Conservation (phyloP, 495 filamentous ascomycete genomes). For the Xanthoparmelia taractica region DNA sequence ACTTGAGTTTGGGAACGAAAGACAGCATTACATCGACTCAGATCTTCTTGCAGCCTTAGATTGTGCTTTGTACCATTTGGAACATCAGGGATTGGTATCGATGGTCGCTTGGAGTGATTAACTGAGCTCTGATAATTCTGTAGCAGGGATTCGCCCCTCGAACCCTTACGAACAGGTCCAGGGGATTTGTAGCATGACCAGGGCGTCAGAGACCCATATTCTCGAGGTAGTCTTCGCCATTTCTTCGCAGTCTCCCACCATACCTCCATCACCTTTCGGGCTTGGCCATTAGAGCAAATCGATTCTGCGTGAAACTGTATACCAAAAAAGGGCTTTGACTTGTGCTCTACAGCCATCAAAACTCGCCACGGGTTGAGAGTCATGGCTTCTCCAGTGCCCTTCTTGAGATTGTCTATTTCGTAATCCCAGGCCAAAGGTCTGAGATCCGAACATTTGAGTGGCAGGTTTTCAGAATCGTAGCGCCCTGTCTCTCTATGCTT, state of each 20-base stretch:
- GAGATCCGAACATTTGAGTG: slow-evolving; percentile 32
- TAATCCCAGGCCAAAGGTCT: slow-evolving; percentile 59
- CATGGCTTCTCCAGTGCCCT: not conserved
- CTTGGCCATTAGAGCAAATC: slow-evolving; percentile 70
- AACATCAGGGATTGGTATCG: not conserved
- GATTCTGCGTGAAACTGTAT: slow-evolving; percentile 95
- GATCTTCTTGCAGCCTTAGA: not conserved
- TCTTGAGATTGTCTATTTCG: slow-evolving; percentile 12
- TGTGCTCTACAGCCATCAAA: slow-evolving; percentile 70
- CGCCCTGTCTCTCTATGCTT: not conserved
- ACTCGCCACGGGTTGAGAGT: slow-evolving; percentile 33
- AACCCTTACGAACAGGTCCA: not conserved
- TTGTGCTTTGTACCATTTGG: not conserved
- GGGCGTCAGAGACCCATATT: too few relatives aligned
- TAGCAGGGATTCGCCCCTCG: not conserved
- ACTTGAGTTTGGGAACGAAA: slow-evolving; percentile 21
- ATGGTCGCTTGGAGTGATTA: not conserved
- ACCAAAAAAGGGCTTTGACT: slow-evolving; percentile 71
- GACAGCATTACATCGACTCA: not conserved
- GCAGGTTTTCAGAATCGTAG: not conserved
- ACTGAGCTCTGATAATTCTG: not conserved
- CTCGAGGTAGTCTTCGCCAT: slow-evolving; percentile 27
- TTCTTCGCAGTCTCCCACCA: slow-evolving; percentile 60
- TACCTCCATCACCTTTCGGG: slow-evolving; percentile 57
- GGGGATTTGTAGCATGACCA: not conserved